These are phyloP conservation scores for Chaetothyriales sp. DNA, from an alignment of 2,329 filamentous ascomycete species.

Conservation along the genomic window DNA sequence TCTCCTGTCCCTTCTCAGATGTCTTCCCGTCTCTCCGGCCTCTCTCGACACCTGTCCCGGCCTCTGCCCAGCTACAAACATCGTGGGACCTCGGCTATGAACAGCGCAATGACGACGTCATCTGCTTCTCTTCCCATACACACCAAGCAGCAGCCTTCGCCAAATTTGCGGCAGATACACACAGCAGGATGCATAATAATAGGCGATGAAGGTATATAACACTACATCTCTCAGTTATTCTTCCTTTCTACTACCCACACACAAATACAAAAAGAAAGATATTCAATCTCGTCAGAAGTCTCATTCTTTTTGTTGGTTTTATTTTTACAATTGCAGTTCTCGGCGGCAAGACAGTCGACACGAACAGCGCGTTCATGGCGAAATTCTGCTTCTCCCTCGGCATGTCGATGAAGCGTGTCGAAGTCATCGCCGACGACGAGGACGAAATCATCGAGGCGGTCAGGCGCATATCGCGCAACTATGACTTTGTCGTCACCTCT, in stretches of 20 bases:
- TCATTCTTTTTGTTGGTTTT: not conserved
- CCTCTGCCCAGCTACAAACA: conserved; percentile 46
- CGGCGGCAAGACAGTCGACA: conserved; percentile 53
- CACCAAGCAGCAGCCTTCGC: conserved; percentile 16
- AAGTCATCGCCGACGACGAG: conserved; percentile 90
- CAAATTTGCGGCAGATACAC: conserved; percentile 42
- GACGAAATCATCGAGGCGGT: conserved; percentile 79
- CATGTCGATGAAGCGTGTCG: conserved; percentile 65
- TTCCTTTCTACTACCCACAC: too few relatives aligned
- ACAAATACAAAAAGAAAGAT: too few relatives aligned
- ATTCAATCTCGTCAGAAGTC: not conserved
- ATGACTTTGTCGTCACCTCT: conserved; percentile 90
- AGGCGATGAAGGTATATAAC: conserved; percentile 45
- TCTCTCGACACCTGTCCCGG: conserved; percentile 57
- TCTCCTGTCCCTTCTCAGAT: conserved; percentile 33
- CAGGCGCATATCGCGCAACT: conserved; percentile 70
- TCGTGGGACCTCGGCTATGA: conserved; percentile 28
- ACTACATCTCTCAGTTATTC: not conserved
- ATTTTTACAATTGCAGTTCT: not conserved
- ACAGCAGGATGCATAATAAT: conserved; percentile 91
- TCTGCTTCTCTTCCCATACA: not conserved
- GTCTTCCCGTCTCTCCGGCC: conserved; percentile 62
- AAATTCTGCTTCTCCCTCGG: conserved; percentile 53
- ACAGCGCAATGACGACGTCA: conserved; percentile 16
- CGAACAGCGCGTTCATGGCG: conserved; percentile 51